Evolutionary conservation across 306 rosid species (phyloP).

Genomic region (Dryas drummondii): DNA sequence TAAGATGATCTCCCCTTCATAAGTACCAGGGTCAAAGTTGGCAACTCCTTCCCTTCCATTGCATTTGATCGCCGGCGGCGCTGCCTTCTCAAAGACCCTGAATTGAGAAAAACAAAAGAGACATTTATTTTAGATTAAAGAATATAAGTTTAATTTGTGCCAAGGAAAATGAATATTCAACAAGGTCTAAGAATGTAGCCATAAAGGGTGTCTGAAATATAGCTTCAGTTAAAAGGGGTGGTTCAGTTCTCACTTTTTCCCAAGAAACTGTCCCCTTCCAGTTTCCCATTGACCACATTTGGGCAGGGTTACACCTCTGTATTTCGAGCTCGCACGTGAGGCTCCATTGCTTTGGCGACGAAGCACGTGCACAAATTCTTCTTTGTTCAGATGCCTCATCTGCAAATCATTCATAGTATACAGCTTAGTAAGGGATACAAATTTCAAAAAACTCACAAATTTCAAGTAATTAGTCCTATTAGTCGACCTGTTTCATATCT

Average conservation of each 20-base stretch:
- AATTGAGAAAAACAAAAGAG: not conserved
- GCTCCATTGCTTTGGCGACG: constrained; percentile 49
- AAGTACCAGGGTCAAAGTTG: constrained; percentile 20
- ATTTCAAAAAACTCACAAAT: not conserved
- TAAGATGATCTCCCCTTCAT: constrained; percentile 26
- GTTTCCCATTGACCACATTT: constrained; percentile 41
- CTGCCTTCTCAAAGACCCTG: constrained; percentile 33
- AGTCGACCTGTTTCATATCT: constrained; percentile 44
- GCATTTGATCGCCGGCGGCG: constrained; percentile 18
- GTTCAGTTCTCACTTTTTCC: constrained; percentile 34
- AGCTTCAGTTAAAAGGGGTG: constrained; percentile 5
- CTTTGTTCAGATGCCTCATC: constrained; percentile 40
- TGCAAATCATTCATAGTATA: constrained; percentile 14
- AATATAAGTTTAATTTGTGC: not conserved
- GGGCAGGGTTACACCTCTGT: constrained; percentile 37
- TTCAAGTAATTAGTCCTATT: not conserved
- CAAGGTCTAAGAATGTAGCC: not conserved
- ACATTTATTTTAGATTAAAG: not conserved
- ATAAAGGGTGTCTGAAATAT: not conserved
- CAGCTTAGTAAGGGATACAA: not conserved
- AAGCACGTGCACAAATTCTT: constrained; percentile 45
- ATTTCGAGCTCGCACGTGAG: constrained; percentile 42
- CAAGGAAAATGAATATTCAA: not conserved
- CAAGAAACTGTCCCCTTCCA: constrained; percentile 31
- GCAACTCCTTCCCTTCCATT: constrained; percentile 21